Evolutionary conservation across 2,329 filamentous ascomycete species (phyloP).

Genomic region (Penicillium frequentans): DNA sequence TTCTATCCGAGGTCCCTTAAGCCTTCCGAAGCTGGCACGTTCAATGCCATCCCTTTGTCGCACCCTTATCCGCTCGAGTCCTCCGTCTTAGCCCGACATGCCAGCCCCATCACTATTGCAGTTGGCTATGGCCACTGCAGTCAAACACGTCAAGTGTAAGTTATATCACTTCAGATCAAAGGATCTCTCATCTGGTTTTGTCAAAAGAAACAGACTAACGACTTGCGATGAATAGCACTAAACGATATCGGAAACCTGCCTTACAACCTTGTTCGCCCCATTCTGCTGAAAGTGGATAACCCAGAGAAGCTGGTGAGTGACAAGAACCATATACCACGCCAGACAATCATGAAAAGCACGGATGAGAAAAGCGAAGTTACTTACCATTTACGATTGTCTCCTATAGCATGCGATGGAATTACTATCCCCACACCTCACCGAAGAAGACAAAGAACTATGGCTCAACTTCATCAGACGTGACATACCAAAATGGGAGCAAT

Average conservation of each 20-base stretch:
- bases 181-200: neutral
- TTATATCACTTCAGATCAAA: neutral
- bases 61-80: neutral
- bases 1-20: no score
- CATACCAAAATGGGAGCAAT: constrained; percentile 68
- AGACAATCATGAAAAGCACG: neutral
- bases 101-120: constrained; percentile 36
- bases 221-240: constrained; percentile 48
- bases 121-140: constrained; percentile 36
- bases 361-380: neutral
- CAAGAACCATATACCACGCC: neutral
- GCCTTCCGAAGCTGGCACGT: neutral
- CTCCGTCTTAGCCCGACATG: constrained; percentile 26
- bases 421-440: constrained; percentile 73
- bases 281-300: constrained; percentile 71
- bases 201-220: neutral
- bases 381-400: neutral
- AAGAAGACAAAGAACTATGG: constrained; percentile 74
- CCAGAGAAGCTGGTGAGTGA: constrained; percentile 67
- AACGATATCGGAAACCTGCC: constrained; percentile 71
- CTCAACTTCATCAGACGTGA: constrained; percentile 73
- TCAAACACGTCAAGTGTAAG: constrained; percentile 40
- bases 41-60: constrained; percentile 13
- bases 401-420: constrained; percentile 62
- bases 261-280: constrained; percentile 63